These are phyloP conservation scores for Fraxinus xanthoxyloides DNA, from an alignment of 305 asterid genomes.

Conservation along the genomic window DNA sequence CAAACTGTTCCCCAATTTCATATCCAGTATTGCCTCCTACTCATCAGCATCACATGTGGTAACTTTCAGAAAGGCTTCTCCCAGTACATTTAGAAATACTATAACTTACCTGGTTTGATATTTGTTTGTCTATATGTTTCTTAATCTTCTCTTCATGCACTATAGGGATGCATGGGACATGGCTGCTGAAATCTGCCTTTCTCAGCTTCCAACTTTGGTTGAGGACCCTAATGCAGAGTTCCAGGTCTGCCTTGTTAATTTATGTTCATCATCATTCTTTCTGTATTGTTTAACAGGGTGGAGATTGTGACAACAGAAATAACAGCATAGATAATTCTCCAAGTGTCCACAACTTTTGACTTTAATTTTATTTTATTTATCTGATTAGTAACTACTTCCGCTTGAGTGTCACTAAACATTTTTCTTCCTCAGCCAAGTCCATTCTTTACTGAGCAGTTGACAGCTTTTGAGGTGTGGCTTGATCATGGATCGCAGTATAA, in stretches of 20 bases:
- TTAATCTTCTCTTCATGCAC: conserved; percentile 21
- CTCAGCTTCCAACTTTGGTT: conserved; percentile 91
- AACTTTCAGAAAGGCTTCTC: conserved; percentile 25
- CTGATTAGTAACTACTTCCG: conserved; percentile 25
- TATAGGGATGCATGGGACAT: conserved; percentile 99
- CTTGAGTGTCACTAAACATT: conserved; percentile 7
- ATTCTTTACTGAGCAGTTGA: conserved; percentile 93
- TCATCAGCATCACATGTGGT: conserved; percentile 99
- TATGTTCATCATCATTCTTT: background rate
- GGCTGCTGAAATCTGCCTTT: conserved; percentile 99
- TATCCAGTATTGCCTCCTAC: conserved; percentile 89
- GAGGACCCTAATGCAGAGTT: conserved; percentile 95
- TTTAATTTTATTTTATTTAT: background rate
- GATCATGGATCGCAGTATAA: conserved; percentile 97
- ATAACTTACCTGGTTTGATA: conserved; percentile 10
- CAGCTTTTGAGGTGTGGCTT: conserved; percentile 99
- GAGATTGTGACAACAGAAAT: background rate
- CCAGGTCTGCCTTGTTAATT: conserved; percentile 51
- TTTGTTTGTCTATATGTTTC: conserved; percentile 14
- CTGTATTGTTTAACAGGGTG: conserved; percentile 14
- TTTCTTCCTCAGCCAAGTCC: conserved; percentile 80
- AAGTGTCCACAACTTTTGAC: conserved; percentile 9
- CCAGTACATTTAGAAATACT: background rate
- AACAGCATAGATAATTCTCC: background rate
- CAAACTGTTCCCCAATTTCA: conserved; percentile 96